Percentiles rank a stretch among this genome's conserved stretches.
These are phyloP conservation scores for Gloeostereum incarnatum DNA, from an alignment of 768 basidiomycete species.

Conservation along the genomic window DNA sequence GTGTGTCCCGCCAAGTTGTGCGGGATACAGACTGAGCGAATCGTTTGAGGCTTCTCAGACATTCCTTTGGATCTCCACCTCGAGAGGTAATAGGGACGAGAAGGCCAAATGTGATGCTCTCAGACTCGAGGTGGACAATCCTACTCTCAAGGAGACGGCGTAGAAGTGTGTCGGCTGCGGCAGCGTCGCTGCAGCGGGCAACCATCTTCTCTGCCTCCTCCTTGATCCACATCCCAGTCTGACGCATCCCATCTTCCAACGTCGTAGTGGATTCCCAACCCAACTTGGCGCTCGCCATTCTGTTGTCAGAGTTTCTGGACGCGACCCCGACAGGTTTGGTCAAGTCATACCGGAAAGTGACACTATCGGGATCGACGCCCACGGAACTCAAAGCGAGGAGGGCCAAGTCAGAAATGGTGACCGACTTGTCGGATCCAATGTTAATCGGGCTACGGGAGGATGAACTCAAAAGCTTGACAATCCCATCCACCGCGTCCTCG, in stretches of 20 bases:
- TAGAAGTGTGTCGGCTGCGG: constrained; percentile 8
- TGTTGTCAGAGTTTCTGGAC: constrained; percentile 45
- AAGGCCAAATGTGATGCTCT: constrained; percentile 34
- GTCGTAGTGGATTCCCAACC: constrained; percentile 31
- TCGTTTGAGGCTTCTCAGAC: constrained; percentile 27
- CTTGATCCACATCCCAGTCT: constrained; percentile 39
- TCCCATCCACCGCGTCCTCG: constrained; percentile 41
- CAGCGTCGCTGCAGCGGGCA: neutral
- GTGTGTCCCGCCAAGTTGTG: constrained; percentile 38
- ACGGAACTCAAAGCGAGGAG: constrained; percentile 24
- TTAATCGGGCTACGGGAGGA: constrained; percentile 29
- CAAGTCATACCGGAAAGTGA: constrained; percentile 17
- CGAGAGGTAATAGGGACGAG: constrained; percentile 52
- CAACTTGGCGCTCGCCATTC: constrained; percentile 18
- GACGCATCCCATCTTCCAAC: constrained; percentile 36
- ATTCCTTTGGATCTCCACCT: constrained; percentile 23
- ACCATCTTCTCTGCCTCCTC: constrained; percentile 20
- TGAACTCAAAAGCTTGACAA: constrained; percentile 33
- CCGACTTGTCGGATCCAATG: constrained; percentile 37
- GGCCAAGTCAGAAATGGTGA: constrained; percentile 33
- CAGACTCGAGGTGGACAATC: constrained; percentile 24
- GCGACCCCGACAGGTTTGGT: constrained; percentile 35
- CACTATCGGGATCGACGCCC: constrained; percentile 16
- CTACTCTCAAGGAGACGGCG: constrained; percentile 21
- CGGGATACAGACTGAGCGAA: constrained; percentile 34